Evolutionary conservation across 768 basidiomycete genomes (phyloP).

Genomic region (Russula sp.): DNA sequence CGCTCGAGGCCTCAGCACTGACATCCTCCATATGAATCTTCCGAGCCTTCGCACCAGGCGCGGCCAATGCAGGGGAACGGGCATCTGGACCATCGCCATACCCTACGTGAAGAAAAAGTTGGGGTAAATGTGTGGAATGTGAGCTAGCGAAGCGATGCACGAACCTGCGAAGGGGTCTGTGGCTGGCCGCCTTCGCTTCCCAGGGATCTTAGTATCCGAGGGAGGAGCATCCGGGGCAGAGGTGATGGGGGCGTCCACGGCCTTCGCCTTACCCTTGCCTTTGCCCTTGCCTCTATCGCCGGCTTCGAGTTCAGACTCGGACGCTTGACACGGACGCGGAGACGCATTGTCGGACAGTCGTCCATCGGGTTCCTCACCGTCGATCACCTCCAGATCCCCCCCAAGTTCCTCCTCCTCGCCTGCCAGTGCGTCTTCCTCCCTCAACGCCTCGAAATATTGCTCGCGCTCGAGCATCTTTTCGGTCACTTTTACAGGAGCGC

Average conservation of each 20-base stretch:
- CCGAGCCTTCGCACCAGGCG: background rate
- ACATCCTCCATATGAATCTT: background rate
- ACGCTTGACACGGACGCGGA: background rate
- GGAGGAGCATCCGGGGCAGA: background rate
- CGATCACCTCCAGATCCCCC: slow-evolving; percentile 34
- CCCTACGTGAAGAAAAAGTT: slow-evolving; percentile 25
- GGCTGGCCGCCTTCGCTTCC: slow-evolving; percentile 46
- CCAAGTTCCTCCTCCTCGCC: slow-evolving; percentile 34
- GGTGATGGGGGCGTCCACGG: slow-evolving; percentile 7
- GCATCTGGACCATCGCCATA: slow-evolving; percentile 29
- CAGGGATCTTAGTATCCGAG: slow-evolving; percentile 5
- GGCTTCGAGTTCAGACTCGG: background rate
- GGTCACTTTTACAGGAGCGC: slow-evolving; percentile 52
- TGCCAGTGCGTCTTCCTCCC: slow-evolving; percentile 31
- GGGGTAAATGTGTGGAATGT: background rate
- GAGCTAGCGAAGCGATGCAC: slow-evolving; percentile 5
- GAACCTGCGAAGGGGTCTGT: slow-evolving; percentile 68
- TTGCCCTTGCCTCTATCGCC: background rate
- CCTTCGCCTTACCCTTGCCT: slow-evolving; percentile 27
- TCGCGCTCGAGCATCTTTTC: slow-evolving; percentile 68
- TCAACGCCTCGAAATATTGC: slow-evolving; percentile 53
- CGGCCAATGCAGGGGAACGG: background rate
- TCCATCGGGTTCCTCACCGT: slow-evolving; percentile 35
- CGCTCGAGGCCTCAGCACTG: background rate
- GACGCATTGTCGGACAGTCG: background rate